Evolutionary conservation across 1,284 basidiomycete species (phyloP), one percentile per base, ranked within the genome.

Genomic region (Gomphus bonarii): DNA sequence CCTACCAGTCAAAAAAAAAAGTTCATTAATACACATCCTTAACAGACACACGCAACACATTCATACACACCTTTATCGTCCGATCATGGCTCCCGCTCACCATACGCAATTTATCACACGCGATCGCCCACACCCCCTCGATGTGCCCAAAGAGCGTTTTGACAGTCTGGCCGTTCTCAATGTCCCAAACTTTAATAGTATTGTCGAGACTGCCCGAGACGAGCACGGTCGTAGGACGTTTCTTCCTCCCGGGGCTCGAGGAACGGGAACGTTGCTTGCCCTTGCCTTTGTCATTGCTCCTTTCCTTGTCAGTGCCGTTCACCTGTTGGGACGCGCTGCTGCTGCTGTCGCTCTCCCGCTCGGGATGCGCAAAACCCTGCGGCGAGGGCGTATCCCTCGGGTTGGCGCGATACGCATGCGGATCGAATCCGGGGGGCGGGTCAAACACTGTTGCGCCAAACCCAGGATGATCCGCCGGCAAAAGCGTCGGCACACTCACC

Each of bases 111-210:
- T 92, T 91, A 71, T 99, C 94, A 61, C 88, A 86, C 51, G 91
- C 93, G 33, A 99, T 85, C 12, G 84, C 84, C 95, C 95, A 99
- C 8, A 99, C 93, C 57, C 97, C 97, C 67, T 97, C 93, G 62
- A 94, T 91, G 68, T 97, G 94, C 0, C 95, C 97, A 68, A 99
- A 99, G 58, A 97, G 78, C 35, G 97, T 98, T 63, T 82, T 77
- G 51, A 82, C 75, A 49, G 86, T 81, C 63, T 86, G 82, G 28
- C 88, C 92, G 1, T 84, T 84, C 63, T 95, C 91, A 44, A 98
- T 84, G 66, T 98, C 94, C 97, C 97, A 99, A 16, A 95, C 67
- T 70, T 93, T 94, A 72, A 99, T 86, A 14, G 94, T 98, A 68
- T 98, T 98, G 69, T 99, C 95, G 61, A 98, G 75, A 64, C 88